These are phyloP conservation scores for Xanthoconium stramineum DNA, from an alignment of 768 basidiomycete species.

Conservation along the genomic window DNA sequence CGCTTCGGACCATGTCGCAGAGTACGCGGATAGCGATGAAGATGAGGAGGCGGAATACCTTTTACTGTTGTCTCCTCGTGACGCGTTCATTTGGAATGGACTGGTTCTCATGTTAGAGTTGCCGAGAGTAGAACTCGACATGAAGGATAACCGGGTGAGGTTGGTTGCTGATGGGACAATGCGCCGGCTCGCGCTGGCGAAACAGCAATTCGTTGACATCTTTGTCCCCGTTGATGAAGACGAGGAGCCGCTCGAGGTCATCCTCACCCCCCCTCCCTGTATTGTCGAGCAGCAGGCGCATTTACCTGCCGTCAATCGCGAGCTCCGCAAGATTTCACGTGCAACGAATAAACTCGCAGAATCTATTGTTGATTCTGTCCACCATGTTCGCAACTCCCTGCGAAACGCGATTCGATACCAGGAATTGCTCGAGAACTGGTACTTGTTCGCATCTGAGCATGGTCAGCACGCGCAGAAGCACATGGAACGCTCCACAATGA, in stretches of 20 bases:
- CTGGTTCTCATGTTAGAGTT: slow-evolving; percentile 75
- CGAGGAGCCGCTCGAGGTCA: slow-evolving; percentile 45
- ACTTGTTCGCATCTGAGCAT: slow-evolving; percentile 93
- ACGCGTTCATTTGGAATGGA: slow-evolving; percentile 90
- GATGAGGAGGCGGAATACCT: slow-evolving; percentile 70
- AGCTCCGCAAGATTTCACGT: slow-evolving; percentile 86
- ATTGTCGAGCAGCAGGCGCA: slow-evolving; percentile 85
- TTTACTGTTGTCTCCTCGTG: slow-evolving; percentile 80
- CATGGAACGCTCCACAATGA: slow-evolving; percentile 70
- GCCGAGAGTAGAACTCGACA: slow-evolving; percentile 73
- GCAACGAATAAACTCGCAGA: slow-evolving; percentile 89
- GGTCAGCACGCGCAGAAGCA: slow-evolving; percentile 86
- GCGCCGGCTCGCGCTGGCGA: slow-evolving; percentile 69
- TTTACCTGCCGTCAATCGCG: slow-evolving; percentile 82
- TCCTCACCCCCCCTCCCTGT: slow-evolving; percentile 44
- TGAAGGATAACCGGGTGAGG: slow-evolving; percentile 86
- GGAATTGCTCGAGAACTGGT: slow-evolving; percentile 92
- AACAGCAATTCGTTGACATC: slow-evolving; percentile 68
- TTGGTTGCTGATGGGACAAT: slow-evolving; percentile 89
- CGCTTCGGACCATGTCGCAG: slow-evolving; percentile 34
- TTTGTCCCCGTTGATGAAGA: slow-evolving; percentile 65
- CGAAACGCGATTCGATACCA: slow-evolving; percentile 62
- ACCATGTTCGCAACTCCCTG: slow-evolving; percentile 74
- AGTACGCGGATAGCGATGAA: slow-evolving; percentile 46
- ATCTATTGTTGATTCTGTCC: slow-evolving; percentile 88